phyloP scores from a whole-genome alignment of 2,329 filamentous ascomycete species.

The Colletotrichum magnum region DNA sequence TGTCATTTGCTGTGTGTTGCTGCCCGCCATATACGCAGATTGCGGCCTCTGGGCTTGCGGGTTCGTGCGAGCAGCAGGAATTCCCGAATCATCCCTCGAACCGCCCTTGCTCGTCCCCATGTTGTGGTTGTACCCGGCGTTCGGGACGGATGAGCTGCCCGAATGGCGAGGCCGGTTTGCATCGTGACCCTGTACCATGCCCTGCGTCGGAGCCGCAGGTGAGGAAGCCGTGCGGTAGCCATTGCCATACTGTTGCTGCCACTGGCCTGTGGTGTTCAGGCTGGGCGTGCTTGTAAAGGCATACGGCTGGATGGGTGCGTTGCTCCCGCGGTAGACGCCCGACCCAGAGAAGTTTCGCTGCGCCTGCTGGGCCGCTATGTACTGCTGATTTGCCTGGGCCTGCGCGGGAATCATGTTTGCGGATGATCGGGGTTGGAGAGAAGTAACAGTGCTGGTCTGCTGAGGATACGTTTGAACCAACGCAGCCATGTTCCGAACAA shows the following conservation, averaged over 20 bases:
- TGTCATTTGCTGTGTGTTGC: slow-evolving; percentile 60
- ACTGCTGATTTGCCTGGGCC: slow-evolving; percentile 65
- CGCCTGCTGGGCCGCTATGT: slow-evolving; percentile 58
- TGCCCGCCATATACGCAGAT: slow-evolving; percentile 55
- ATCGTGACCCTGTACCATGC: slow-evolving; percentile 51
- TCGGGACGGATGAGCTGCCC: slow-evolving; percentile 56
- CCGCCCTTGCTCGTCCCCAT: slow-evolving; percentile 55
- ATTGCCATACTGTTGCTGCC: slow-evolving; percentile 62
- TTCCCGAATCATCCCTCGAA: slow-evolving; percentile 67
- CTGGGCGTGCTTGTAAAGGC: slow-evolving; percentile 81
- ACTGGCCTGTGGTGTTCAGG: slow-evolving; percentile 67
- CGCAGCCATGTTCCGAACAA: slow-evolving; percentile 78
- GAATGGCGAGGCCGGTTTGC: slow-evolving; percentile 47
- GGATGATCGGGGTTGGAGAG: slow-evolving; percentile 82
- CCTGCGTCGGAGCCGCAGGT: slow-evolving; percentile 58
- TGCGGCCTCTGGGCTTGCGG: slow-evolving; percentile 58
- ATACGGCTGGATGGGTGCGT: slow-evolving; percentile 79
- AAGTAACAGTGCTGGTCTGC: slow-evolving; percentile 79
- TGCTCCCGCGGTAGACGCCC: slow-evolving; percentile 68
- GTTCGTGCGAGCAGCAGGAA: slow-evolving; percentile 59
- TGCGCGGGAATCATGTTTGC: slow-evolving; percentile 70
- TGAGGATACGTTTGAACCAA: slow-evolving; percentile 86
- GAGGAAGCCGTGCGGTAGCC: slow-evolving; percentile 64
- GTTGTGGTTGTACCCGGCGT: slow-evolving; percentile 55
- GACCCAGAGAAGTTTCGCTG: slow-evolving; percentile 65